These are phyloP conservation scores for Skeletonema grethae DNA, from an alignment of 108 stramenopile species.

Conservation along the genomic window DNA sequence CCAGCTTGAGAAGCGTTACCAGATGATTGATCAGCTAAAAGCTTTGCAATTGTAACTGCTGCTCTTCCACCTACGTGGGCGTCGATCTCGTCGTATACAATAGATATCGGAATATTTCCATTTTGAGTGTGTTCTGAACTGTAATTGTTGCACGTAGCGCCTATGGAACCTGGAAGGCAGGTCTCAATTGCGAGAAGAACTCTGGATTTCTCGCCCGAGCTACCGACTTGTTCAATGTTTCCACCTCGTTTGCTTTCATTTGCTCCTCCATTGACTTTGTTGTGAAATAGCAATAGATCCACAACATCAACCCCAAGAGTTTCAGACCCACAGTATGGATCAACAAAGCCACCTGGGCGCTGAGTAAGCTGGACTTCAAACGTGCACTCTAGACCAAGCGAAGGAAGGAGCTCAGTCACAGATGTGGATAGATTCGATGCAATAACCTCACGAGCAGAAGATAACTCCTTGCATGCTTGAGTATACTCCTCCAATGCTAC, in stretches of 20 bases:
- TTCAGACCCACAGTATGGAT: constrained; percentile 41
- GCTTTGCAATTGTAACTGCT: constrained; percentile 75
- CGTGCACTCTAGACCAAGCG: constrained; percentile 69
- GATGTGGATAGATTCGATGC: constrained; percentile 52
- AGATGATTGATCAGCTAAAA: constrained; percentile 69
- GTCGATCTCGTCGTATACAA: constrained; percentile 88
- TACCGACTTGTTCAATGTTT: constrained; percentile 66
- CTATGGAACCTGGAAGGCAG: constrained; percentile 73
- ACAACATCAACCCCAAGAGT: constrained; percentile 52
- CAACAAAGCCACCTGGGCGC: constrained; percentile 38
- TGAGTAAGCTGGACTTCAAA: constrained; percentile 54
- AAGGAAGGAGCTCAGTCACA: constrained; percentile 62
- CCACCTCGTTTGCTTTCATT: constrained; percentile 46
- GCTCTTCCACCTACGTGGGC: constrained; percentile 87
- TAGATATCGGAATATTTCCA: constrained; percentile 57
- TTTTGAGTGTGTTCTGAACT: constrained; percentile 10
- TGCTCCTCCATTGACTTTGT: constrained; percentile 12
- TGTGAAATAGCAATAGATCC: constrained; percentile 65
- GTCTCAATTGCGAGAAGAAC: constrained; percentile 83
- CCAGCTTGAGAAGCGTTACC: constrained; percentile 6
- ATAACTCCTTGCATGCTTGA: constrained; percentile 47
- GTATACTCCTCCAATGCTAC: constrained; percentile 50
- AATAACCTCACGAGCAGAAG: constrained; percentile 37
- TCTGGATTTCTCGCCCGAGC: constrained; percentile 80
- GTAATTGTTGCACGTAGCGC: constrained; percentile 48